These are phyloP conservation scores for Fonsecaea pedrosoi DNA, from an alignment of 2,329 filamentous ascomycete species.

Conservation along the genomic window DNA sequence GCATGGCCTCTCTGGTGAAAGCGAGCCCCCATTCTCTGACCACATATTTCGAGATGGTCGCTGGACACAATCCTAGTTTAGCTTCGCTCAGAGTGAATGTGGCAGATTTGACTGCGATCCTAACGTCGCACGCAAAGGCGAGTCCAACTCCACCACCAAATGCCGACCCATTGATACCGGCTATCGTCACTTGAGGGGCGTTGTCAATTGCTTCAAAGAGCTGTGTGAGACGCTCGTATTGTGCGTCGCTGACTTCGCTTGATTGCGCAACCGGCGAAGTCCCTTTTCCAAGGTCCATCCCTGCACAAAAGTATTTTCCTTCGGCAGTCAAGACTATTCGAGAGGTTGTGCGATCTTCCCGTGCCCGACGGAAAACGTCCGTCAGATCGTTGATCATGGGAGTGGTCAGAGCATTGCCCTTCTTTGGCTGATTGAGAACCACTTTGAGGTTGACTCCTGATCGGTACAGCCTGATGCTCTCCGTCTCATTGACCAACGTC, in stretches of 20 bases:
- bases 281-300: constrained; percentile 36
- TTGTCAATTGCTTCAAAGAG: constrained; percentile 51
- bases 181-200: constrained; percentile 52
- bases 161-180: constrained; percentile 51
- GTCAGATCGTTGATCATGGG: constrained; percentile 48
- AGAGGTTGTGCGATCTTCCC: constrained; percentile 42
- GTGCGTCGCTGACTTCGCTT: constrained; percentile 33
- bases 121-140: constrained; percentile 53
- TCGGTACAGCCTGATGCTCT: constrained; percentile 43
- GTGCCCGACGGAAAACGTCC: constrained; percentile 40
- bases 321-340: constrained; percentile 39
- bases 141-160: constrained; percentile 56
- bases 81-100: constrained; percentile 50
- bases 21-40: constrained; percentile 49
- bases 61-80: constrained; percentile 49
- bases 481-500: constrained; percentile 35
- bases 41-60: constrained; percentile 51
- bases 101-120: constrained; percentile 37
- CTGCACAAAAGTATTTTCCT: constrained; percentile 38
- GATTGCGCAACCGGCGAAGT: constrained; percentile 41
- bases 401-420: constrained; percentile 50
- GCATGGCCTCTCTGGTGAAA: constrained; percentile 49
- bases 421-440: constrained; percentile 46
- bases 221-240: constrained; percentile 27
- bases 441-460: constrained; percentile 40